Conservation (phyloP, 129 eudicot species). For the Scalesia atractyloides region DNA sequence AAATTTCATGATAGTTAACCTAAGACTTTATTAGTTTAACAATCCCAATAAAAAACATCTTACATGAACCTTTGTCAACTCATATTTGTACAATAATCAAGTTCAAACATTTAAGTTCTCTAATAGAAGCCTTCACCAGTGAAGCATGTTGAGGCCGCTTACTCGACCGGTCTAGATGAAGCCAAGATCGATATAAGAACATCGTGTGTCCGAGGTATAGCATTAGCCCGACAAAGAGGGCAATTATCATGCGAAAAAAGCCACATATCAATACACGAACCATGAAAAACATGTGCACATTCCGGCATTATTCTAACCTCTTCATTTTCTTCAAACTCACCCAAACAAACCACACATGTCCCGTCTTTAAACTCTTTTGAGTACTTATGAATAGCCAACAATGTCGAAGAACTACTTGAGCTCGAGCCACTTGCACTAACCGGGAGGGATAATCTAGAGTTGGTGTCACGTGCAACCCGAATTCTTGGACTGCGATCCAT, state of each 20-base stretch:
- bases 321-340: slow-evolving; percentile 59
- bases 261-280: slow-evolving; percentile 64
- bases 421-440: slow-evolving; percentile 6
- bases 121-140: background rate
- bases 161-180: slow-evolving; percentile 9
- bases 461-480: slow-evolving; percentile 13
- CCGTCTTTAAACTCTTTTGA: slow-evolving; percentile 43
- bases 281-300: slow-evolving; percentile 61
- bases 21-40: too few species aligned
- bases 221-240: slow-evolving; percentile 61
- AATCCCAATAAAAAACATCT: background rate
- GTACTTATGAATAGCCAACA: slow-evolving; percentile 39
- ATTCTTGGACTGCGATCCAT: slow-evolving; percentile 9
- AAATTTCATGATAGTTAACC: too few species aligned
- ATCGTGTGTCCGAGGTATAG: slow-evolving; percentile 33
- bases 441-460: slow-evolving; percentile 17
- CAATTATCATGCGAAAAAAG: slow-evolving; percentile 50
- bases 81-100: background rate
- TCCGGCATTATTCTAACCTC: slow-evolving; percentile 53
- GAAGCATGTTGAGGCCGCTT: background rate
- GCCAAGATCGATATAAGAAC: slow-evolving; percentile 27
- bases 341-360: slow-evolving; percentile 54
- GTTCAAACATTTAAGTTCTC: slow-evolving; percentile 7
- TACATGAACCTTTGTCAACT: background rate
- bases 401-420: slow-evolving; percentile 23